Evolutionary conservation across 768 basidiomycete genomes (phyloP).

Genomic region (Fistulinella prunicolor): DNA sequence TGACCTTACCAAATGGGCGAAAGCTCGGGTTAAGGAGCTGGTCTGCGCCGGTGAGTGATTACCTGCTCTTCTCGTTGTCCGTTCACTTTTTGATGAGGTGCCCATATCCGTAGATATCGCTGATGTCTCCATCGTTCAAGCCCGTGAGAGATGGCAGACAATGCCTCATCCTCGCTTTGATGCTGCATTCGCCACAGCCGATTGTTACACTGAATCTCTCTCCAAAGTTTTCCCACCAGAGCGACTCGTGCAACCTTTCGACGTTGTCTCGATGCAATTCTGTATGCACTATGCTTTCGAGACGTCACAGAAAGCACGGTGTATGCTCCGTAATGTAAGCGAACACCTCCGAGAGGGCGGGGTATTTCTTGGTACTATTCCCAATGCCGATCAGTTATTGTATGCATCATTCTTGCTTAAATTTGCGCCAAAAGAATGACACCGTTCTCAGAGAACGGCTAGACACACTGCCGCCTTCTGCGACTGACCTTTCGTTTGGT

Average conservation of each 20-base stretch:
- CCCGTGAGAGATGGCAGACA: slow-evolving; percentile 64
- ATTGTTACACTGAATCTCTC: slow-evolving; percentile 81
- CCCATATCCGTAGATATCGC: slow-evolving; percentile 69
- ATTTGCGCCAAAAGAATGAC: slow-evolving; percentile 13
- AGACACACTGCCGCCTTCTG: slow-evolving; percentile 62
- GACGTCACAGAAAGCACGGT: slow-evolving; percentile 76
- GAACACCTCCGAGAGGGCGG: slow-evolving; percentile 79
- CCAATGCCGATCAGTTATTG: slow-evolving; percentile 83
- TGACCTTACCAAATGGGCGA: slow-evolving; percentile 93
- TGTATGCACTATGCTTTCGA: slow-evolving; percentile 99
- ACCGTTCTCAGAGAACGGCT: slow-evolving; percentile 57
- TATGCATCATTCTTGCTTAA: slow-evolving; percentile 40
- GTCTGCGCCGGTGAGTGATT: slow-evolving; percentile 70
- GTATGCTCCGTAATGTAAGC: slow-evolving; percentile 91
- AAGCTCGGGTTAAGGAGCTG: slow-evolving; percentile 76
- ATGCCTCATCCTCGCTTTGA: slow-evolving; percentile 57
- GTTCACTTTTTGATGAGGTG: not conserved
- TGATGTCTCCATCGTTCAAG: slow-evolving; percentile 83
- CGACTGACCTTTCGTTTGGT: slow-evolving; percentile 75
- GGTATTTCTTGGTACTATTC: slow-evolving; percentile 95
- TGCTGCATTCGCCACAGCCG: slow-evolving; percentile 80
- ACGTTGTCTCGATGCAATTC: slow-evolving; percentile 98
- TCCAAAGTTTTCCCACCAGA: slow-evolving; percentile 63
- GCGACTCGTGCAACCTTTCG: slow-evolving; percentile 68
- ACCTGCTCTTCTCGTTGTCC: not conserved